Evolutionary conservation across 1,284 basidiomycete species (phyloP).

Genomic region (Sutorius eximius): DNA sequence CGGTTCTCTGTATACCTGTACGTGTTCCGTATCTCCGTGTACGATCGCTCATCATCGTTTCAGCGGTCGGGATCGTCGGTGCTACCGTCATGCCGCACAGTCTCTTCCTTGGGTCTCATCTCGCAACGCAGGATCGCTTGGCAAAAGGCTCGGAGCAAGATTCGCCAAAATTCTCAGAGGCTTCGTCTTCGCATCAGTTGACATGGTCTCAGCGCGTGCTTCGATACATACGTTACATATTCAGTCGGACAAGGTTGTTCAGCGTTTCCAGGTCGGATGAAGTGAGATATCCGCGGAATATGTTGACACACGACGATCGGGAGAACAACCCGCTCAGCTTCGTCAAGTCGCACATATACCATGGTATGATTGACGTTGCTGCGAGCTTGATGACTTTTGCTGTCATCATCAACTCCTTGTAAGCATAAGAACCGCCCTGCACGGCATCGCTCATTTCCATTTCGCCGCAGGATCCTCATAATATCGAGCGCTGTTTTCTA

Average conservation of each 20-base stretch:
- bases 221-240: conserved; percentile 5
- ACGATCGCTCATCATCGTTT: conserved; percentile 7
- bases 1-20: conserved; percentile 79
- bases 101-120: conserved; percentile 84
- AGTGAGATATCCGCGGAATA: conserved; percentile 20
- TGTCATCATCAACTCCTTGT: conserved; percentile 85
- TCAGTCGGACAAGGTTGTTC: conserved; percentile 25
- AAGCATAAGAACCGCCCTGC: conserved; percentile 21
- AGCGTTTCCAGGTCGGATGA: conserved; percentile 22
- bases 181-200: not conserved
- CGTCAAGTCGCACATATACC: conserved; percentile 74
- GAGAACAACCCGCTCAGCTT: conserved; percentile 70
- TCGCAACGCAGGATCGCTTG: conserved; percentile 79
- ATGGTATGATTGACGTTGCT: conserved; percentile 71
- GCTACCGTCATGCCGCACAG: conserved; percentile 92
- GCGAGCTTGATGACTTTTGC: conserved; percentile 77
- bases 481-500: conserved; percentile 75
- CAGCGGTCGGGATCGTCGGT: conserved; percentile 81
- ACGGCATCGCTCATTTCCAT: conserved; percentile 1
- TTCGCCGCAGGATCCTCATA: conserved; percentile 59
- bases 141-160: conserved; percentile 20
- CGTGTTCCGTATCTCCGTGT: conserved; percentile 14
- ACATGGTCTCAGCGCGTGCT: conserved; percentile 10
- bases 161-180: conserved; percentile 11
- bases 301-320: conserved; percentile 49